Base-by-base conservation (phyloP, 2,329 filamentous ascomycete species). In the Sporothrix pallida region DNA sequence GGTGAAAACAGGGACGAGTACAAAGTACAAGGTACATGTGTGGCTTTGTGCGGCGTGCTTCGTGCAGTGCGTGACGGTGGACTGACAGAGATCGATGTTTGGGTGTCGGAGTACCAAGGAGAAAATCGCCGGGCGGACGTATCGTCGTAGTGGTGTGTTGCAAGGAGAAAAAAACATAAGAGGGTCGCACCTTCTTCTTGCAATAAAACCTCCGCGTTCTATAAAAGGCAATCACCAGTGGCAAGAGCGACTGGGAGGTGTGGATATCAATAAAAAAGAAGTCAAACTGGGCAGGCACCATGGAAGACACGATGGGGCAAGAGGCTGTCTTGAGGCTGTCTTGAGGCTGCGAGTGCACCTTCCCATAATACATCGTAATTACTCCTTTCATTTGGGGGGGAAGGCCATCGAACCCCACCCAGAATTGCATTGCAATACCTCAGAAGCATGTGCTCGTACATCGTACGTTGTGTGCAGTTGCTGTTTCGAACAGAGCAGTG, bases 131-230 rank as follows among this genome's bases (percentile, higher is more conserved):
- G 65, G 48, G 52, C 15, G 42, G 65, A 69, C 26, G 46, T 9
- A 31, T 63, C 10, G 54, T 23, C 6, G 20, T 56, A 20, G 31
- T 63, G 60, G 31, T 42, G 60, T 37, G 37, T 9, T 44, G 60
- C 37, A 65, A 65, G 60, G 42, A 23, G n/a, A 44, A 37, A 37
- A 37, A 26, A 17, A 23, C 42, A 46, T 26, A 12, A 50, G 44
- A 26, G 44, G 63, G 44, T 68, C 63, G 63, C 63, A 37, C 63
- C 63, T 67, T 26, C 62, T 68, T 46, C 62, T 50, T 68, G 20
- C 63, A 50, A 68, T 50, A 17, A 67, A 20, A 68, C 37, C 63
- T 68, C 63, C 46, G 63, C 15, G 63, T 31, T 50, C 44, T 26
- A 50, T 44, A 31, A 48, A 50, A 9, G 63, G 63, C 20, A 48